phyloP scores from a whole-genome alignment of 2,329 filamentous ascomycete genomes.

The Gnomoniopsis smithogilvyi region DNA sequence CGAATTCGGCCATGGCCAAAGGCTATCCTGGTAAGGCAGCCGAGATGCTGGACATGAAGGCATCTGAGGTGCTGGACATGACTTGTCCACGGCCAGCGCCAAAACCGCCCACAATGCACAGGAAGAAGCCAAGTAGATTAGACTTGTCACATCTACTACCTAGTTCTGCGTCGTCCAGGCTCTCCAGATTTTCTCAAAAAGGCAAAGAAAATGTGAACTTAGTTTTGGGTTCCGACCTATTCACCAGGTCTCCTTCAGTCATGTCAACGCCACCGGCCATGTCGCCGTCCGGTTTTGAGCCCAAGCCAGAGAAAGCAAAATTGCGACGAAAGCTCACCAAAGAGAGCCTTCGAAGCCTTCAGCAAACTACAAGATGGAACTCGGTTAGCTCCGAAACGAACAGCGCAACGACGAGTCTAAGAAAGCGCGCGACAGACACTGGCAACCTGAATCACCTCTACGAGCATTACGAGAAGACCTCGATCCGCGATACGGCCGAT shows the following conservation, averaged over 20 bases:
- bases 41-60: constrained; percentile 44
- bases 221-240: constrained; percentile 34
- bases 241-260: constrained; percentile 40
- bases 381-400: neutral
- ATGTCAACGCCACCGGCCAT: constrained; percentile 36
- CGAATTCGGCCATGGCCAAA: constrained; percentile 56
- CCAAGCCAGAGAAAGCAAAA: constrained; percentile 24
- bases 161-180: constrained; percentile 26
- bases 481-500: constrained; percentile 40
- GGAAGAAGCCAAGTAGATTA: constrained; percentile 46
- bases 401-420: neutral
- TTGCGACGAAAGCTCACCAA: constrained; percentile 34
- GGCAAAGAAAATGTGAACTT: constrained; percentile 19
- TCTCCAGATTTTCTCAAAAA: constrained; percentile 17
- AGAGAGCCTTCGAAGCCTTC: constrained; percentile 29
- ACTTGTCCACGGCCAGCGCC: constrained; percentile 30
- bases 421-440: constrained; percentile 24
- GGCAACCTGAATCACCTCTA: constrained; percentile 49
- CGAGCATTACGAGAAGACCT: constrained; percentile 56
- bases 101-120: constrained; percentile 31
- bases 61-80: constrained; percentile 43
- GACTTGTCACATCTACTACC: constrained; percentile 45
- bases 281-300: constrained; percentile 23
- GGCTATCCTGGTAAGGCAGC: constrained; percentile 47
- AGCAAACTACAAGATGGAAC: neutral